Percentiles rank a stretch among this genome's conserved stretches.
phyloP scores from a whole-genome alignment of 1,284 basidiomycete genomes.

The Mycosarcoma maydis region DNA sequence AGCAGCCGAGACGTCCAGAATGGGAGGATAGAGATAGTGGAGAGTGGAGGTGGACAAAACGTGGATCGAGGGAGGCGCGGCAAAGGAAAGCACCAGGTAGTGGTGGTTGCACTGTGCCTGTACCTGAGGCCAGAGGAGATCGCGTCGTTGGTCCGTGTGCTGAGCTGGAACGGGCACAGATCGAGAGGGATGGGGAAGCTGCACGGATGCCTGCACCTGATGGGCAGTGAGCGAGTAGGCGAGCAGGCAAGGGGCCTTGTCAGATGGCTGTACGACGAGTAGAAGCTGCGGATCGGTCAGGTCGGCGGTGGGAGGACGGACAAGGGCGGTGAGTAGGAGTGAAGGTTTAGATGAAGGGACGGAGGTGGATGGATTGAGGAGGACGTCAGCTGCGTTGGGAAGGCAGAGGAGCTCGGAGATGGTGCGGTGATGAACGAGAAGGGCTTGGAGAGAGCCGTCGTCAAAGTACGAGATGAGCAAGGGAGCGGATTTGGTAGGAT shows the following conservation, averaged over 20 bases:
- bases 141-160: neutral
- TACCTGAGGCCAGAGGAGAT: constrained; percentile 14
- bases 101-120: constrained; percentile 27
- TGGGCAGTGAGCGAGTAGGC: constrained; percentile 36
- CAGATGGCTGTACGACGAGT: constrained; percentile 13
- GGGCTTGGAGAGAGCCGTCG: constrained; percentile 33
- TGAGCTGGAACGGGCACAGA: neutral
- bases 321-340: constrained; percentile 16
- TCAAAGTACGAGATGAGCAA: constrained; percentile 33
- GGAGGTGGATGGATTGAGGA: neutral
- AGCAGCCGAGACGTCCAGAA: constrained; percentile 15
- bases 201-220: constrained; percentile 17
- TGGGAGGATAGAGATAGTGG: constrained; percentile 18
- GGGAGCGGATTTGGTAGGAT: constrained; percentile 11
- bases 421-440: constrained; percentile 30
- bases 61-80: constrained; percentile 31
- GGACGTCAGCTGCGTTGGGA: constrained; percentile 13
- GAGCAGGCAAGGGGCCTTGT: constrained; percentile 10
- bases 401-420: constrained; percentile 37
- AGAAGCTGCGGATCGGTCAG: constrained; percentile 16
- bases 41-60: constrained; percentile 25
- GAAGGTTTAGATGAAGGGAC: neutral
- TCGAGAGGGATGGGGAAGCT: constrained; percentile 12
- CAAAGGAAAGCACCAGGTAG: constrained; percentile 36
- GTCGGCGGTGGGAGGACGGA: constrained; percentile 19